Evolutionary conservation across 441 rosid species (phyloP).

Genomic region (Populus hybrid): DNA sequence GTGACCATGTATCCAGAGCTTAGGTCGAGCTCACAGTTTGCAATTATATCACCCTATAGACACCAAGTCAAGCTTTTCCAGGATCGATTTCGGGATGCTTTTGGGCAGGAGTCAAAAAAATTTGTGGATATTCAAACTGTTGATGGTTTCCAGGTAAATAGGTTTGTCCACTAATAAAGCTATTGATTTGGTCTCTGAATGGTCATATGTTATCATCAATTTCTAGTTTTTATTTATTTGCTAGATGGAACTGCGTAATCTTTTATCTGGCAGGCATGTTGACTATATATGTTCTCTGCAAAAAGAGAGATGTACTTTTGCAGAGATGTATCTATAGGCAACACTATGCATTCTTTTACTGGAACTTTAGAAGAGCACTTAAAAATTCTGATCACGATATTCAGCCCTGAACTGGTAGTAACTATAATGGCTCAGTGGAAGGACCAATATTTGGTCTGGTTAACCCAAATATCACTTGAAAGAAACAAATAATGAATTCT

Average conservation of each 20-base stretch:
- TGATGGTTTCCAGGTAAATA: constrained; percentile 91
- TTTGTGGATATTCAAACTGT: constrained; percentile 85
- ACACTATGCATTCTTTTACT: not conserved
- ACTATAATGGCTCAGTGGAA: not conserved
- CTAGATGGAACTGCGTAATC: not conserved
- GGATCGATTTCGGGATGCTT: constrained; percentile 64
- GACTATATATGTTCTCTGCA: not conserved
- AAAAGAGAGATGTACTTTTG: not conserved
- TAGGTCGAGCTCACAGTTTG: constrained; percentile 82
- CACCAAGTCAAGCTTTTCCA: constrained; percentile 87
- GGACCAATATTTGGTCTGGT: not conserved
- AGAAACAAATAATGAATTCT: not conserved
- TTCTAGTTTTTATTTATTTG: not conserved
- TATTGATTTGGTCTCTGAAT: not conserved
- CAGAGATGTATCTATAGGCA: not conserved
- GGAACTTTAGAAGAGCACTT: not conserved
- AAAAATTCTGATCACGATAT: not conserved
- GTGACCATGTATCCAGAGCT: constrained; percentile 69
- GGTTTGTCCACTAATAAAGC: not conserved
- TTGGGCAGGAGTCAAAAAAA: constrained; percentile 66
- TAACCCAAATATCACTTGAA: not conserved
- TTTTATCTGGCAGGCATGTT: not conserved
- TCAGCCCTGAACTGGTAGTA: not conserved
- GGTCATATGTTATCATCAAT: not conserved
- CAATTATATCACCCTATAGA: constrained; percentile 83